Conservation (phyloP, 371 early-diverging fungal genomes). For the Actinomucor elegans region DNA sequence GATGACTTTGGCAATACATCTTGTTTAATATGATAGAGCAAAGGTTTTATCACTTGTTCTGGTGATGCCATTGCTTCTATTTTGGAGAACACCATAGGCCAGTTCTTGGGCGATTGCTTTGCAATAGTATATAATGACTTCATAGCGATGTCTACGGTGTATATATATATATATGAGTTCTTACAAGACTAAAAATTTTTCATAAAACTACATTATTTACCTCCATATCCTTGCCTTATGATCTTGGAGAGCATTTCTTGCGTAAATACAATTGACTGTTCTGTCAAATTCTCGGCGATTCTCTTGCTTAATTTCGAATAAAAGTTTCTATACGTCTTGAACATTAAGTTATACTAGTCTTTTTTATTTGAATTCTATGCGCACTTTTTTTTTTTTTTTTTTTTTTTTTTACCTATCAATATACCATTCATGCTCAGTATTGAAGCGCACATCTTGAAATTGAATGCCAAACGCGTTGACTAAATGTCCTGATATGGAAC, state of each 20-base stretch:
- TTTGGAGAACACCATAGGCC: conserved; percentile 1
- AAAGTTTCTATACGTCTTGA: conserved; percentile 18
- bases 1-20: background rate
- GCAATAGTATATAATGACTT: conserved; percentile 23
- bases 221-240: conserved; percentile 32
- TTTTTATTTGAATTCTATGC: background rate
- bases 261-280: background rate
- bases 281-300: conserved; percentile 5
- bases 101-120: background rate
- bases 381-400: background rate
- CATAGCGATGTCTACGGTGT: conserved; percentile 13
- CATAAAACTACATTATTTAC: conserved; percentile 3
- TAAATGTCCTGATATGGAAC: conserved; percentile 32
- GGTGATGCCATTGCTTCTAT: conserved; percentile 1
- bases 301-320: conserved; percentile 10
- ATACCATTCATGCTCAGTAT: conserved; percentile 15
- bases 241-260: conserved; percentile 30
- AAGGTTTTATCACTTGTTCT: conserved; percentile 1
- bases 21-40: background rate
- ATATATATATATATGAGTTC: background rate
- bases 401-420: conserved; percentile 4
- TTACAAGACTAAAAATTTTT: background rate
- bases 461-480: conserved; percentile 31
- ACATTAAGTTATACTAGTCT: too few relatives aligned
- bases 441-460: background rate